Evolutionary conservation across 75 land plant genomes (phyloP), one percentile per base, ranked within the genome.

Genomic region (Isoetes taiwanensis): DNA sequence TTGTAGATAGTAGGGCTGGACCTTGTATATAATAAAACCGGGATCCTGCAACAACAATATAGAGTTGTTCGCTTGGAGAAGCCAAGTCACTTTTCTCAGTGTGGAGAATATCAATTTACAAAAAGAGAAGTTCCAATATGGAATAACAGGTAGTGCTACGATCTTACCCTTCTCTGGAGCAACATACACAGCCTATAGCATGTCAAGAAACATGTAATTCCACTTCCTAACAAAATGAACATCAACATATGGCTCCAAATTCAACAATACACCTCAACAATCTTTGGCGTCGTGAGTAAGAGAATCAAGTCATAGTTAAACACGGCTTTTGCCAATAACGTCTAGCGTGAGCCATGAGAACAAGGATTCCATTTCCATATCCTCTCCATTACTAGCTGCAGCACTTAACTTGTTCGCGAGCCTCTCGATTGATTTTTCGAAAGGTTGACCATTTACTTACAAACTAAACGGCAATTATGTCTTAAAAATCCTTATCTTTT

Each of bases 281-380:
- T 46, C 50, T n/a, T 23, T 23, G 5, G 50, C 23, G 50, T 46
- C 50, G 4, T 5, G 4, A 19, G 50, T 19, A 19, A 46, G 25
- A 46, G 50, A 46, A 46, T 46, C 50, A 46, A 46, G 21, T 46
- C 50, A n/a, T 46, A 46, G 50, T 46, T 46, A 46, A 46, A 46
- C 50, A 46, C 50, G 4, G 50, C 50, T n/a, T n/a, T 46, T 46
- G 5, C 50, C 50, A 46, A 46, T 46, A 23, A 46, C 23, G 16
- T 46, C 50, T 5, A 46, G 50, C n/a, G 50, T 46, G 8, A 46
- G 25, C n/a, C 50, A 19, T n/a, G 50, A 46, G 19, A 46, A 46
- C 12, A 46, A 23, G 4, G 50, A 46, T 23, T 46, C 50, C 50
- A 46, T 46, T 23, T 46, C 50, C 12, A n/a, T 23, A 5, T 16